phyloP scores from a whole-genome alignment of 768 basidiomycete species.

The Tylopilus intermedius region DNA sequence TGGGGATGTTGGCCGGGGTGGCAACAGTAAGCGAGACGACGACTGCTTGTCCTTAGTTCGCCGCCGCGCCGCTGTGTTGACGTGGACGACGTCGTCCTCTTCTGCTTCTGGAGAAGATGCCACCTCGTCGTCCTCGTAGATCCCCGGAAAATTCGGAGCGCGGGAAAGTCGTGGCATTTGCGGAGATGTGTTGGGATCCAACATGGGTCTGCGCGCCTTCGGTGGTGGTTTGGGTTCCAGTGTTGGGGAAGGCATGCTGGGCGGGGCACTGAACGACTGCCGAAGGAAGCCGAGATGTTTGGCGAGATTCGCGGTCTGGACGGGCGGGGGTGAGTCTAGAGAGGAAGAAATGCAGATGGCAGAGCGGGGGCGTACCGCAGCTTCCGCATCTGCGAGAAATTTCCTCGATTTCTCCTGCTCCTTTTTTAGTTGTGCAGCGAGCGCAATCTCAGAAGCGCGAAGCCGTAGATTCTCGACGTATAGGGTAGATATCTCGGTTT shows the following conservation, averaged over 20 bases:
- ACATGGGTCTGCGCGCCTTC: constrained; percentile 45
- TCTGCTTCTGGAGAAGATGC: constrained; percentile 38
- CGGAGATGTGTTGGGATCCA: constrained; percentile 42
- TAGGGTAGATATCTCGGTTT: constrained; percentile 75
- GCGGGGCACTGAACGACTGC: constrained; percentile 49
- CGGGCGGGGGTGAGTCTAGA: constrained; percentile 1
- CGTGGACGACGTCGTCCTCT: constrained; percentile 36
- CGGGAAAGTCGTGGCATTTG: constrained; percentile 56
- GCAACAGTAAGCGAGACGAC: constrained; percentile 47
- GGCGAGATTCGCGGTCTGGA: constrained; percentile 50
- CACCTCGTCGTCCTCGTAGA: constrained; percentile 64
- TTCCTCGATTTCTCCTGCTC: constrained; percentile 74
- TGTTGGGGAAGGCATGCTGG: constrained; percentile 33
- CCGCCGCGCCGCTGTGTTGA: constrained; percentile 36
- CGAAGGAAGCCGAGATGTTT: constrained; percentile 64
- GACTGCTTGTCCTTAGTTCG: constrained; percentile 47
- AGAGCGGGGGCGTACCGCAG: constrained; percentile 49
- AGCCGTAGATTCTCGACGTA: constrained; percentile 80
- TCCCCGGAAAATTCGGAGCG: constrained; percentile 61
- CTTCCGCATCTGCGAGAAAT: constrained; percentile 68
- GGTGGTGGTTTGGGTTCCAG: constrained; percentile 41
- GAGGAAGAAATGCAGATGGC: constrained; percentile 4
- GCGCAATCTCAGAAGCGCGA: constrained; percentile 74
- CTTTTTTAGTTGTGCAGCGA: constrained; percentile 70
- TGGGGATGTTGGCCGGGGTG: constrained; percentile 39